These are phyloP conservation scores for Suillus lakei DNA, from an alignment of 768 basidiomycete genomes.

Conservation along the genomic window DNA sequence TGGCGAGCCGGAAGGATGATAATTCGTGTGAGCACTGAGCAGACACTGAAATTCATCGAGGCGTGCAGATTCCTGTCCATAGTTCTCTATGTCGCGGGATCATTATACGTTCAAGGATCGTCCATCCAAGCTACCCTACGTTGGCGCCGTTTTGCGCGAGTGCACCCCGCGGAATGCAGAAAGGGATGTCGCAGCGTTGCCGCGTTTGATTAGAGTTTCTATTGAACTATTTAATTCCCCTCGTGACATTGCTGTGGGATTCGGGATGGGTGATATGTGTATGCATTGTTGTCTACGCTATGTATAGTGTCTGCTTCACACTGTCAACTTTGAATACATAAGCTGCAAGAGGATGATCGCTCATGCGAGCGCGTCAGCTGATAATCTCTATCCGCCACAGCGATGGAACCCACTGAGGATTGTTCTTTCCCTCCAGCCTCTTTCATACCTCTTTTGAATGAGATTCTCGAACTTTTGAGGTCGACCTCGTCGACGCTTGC, in stretches of 20 bases:
- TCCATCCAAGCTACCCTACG: too few relatives aligned
- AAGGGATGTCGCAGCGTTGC: neutral
- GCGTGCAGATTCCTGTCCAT: too few relatives aligned
- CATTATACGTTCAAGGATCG: too few relatives aligned
- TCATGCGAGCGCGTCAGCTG: neutral
- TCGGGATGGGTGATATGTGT: neutral
- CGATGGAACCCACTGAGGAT: neutral
- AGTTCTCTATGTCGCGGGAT: too few relatives aligned
- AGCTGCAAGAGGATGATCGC: neutral
- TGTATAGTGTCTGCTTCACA: neutral
- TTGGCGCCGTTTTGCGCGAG: too few relatives aligned
- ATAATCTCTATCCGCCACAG: neutral
- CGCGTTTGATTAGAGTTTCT: neutral
- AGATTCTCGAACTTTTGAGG: slow-evolving; percentile 19
- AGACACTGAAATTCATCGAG: too few relatives aligned
- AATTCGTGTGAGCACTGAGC: too few relatives aligned
- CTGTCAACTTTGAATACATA: neutral
- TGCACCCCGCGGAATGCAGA: neutral
- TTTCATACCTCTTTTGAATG: slow-evolving; percentile 15
- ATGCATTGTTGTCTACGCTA: neutral
- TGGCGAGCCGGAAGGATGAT: too few relatives aligned
- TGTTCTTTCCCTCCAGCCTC: slow-evolving; percentile 20
- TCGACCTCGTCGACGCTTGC: slow-evolving; percentile 16
- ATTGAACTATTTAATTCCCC: neutral
- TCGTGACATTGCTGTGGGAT: neutral